Conservation (phyloP, 2,329 filamentous ascomycete genomes). For the Epichloe gansuensis region DNA sequence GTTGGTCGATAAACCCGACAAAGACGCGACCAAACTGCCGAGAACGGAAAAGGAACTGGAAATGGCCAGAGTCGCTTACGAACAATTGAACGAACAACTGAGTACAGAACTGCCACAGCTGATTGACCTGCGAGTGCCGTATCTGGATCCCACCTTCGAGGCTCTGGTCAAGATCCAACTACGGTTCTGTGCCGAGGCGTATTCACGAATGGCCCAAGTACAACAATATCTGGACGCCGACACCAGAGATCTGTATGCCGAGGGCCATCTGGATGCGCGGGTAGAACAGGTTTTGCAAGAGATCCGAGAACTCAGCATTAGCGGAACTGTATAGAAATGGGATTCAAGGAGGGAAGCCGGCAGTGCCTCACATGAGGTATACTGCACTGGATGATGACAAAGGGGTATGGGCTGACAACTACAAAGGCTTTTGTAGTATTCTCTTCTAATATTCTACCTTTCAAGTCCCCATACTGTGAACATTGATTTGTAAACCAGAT, state of each 20-base stretch:
- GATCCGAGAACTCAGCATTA: slow-evolving; percentile 93
- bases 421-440: not conserved
- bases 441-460: not conserved
- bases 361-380: not conserved
- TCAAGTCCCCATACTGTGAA: not conserved
- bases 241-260: slow-evolving; percentile 89
- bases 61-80: slow-evolving; percentile 84
- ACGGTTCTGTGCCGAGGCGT: slow-evolving; percentile 94
- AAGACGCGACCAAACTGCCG: slow-evolving; percentile 92
- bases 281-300: slow-evolving; percentile 96
- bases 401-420: slow-evolving; percentile 3
- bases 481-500: not conserved
- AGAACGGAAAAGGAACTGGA: slow-evolving; percentile 94
- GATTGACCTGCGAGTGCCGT: slow-evolving; percentile 92
- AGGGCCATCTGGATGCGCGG: slow-evolving; percentile 77
- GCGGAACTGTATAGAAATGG: slow-evolving; percentile 44
- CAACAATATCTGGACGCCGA: slow-evolving; percentile 96
- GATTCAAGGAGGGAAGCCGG: not conserved
- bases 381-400: not conserved
- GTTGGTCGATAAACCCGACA: slow-evolving; percentile 95
- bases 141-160: slow-evolving; percentile 93
- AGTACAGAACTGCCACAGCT: slow-evolving; percentile 86
- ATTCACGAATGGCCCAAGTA: slow-evolving; percentile 95
- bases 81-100: slow-evolving; percentile 93
- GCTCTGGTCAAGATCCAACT: slow-evolving; percentile 97